These are phyloP conservation scores for Parastagonospora nodorum DNA, from an alignment of 2,329 filamentous ascomycete genomes.

Conservation along the genomic window DNA sequence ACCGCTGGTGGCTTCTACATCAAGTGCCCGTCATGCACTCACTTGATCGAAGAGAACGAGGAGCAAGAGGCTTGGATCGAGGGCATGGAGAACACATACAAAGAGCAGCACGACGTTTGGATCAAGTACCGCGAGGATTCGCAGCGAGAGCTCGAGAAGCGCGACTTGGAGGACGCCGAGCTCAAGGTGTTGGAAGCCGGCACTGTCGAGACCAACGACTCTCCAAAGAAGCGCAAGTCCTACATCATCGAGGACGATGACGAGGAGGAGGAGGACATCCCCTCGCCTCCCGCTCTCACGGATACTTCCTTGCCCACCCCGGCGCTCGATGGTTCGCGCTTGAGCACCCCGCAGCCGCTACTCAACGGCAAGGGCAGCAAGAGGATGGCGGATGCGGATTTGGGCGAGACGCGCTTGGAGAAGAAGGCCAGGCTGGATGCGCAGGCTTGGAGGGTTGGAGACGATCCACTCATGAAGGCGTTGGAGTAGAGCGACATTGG, in stretches of 20 bases:
- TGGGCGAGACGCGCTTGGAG: slow-evolving; percentile 6
- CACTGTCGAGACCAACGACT: background rate
- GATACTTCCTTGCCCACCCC: slow-evolving; percentile 33
- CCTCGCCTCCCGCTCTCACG: slow-evolving; percentile 32
- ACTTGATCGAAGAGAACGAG: slow-evolving; percentile 17
- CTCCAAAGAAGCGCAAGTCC: background rate
- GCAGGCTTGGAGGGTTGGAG: slow-evolving; percentile 4
- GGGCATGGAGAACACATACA: slow-evolving; percentile 26
- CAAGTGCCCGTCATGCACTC: slow-evolving; percentile 53
- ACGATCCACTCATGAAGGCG: slow-evolving; percentile 5
- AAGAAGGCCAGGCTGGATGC: slow-evolving; percentile 21
- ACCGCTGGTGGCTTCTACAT: slow-evolving; percentile 57
- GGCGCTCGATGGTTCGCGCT: slow-evolving; percentile 23
- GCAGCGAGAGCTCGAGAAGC: slow-evolving; percentile 18
- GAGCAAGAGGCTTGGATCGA: slow-evolving; percentile 30
- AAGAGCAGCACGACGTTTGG: slow-evolving; percentile 30
- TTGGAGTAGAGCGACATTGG: background rate
- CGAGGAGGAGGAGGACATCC: slow-evolving; percentile 19
- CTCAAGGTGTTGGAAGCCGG: slow-evolving; percentile 16
- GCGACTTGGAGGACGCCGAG: slow-evolving; percentile 4
- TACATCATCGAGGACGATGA: slow-evolving; percentile 7
- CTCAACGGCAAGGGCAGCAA: slow-evolving; percentile 6
- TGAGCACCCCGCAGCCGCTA: slow-evolving; percentile 24
- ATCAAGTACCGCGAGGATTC: slow-evolving; percentile 19
- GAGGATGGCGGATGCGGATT: slow-evolving; percentile 3